These are phyloP conservation scores for Phellinidium pouzarii DNA, from an alignment of 1,284 basidiomycete genomes.

Conservation along the genomic window DNA sequence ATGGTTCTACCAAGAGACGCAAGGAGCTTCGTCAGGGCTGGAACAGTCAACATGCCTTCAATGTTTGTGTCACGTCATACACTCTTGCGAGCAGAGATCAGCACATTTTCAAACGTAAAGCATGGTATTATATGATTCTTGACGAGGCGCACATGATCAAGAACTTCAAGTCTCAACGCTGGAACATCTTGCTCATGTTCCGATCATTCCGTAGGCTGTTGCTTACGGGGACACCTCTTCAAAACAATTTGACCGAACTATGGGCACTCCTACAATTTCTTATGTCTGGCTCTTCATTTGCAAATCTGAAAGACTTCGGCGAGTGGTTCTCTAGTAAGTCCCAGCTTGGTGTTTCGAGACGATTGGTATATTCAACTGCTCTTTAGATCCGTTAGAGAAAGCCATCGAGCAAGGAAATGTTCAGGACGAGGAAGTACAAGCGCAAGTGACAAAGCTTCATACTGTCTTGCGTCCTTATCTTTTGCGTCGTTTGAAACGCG, in stretches of 20 bases:
- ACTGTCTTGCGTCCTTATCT: slow-evolving; percentile 91
- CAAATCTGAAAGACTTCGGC: slow-evolving; percentile 89
- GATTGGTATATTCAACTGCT: background rate
- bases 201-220: slow-evolving; percentile 83
- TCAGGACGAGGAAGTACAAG: slow-evolving; percentile 80
- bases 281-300: slow-evolving; percentile 92
- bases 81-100: slow-evolving; percentile 90
- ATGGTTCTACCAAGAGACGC: slow-evolving; percentile 85
- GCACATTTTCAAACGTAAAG: slow-evolving; percentile 90
- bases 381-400: slow-evolving; percentile 82
- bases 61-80: slow-evolving; percentile 95
- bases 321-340: slow-evolving; percentile 93
- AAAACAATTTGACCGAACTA: slow-evolving; percentile 93
- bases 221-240: slow-evolving; percentile 89
- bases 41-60: slow-evolving; percentile 90
- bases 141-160: slow-evolving; percentile 99
- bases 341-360: slow-evolving; percentile 1
- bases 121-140: slow-evolving; percentile 95
- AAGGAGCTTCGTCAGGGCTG: slow-evolving; percentile 93
- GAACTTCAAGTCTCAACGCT: slow-evolving; percentile 93
- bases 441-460: slow-evolving; percentile 86
- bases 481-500: slow-evolving; percentile 88
- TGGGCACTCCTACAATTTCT: slow-evolving; percentile 95
- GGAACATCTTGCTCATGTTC: slow-evolving; percentile 94
- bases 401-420: slow-evolving; percentile 84